Evolutionary conservation across 2,329 filamentous ascomycete genomes (phyloP).

Genomic region (Alternaria atra): DNA sequence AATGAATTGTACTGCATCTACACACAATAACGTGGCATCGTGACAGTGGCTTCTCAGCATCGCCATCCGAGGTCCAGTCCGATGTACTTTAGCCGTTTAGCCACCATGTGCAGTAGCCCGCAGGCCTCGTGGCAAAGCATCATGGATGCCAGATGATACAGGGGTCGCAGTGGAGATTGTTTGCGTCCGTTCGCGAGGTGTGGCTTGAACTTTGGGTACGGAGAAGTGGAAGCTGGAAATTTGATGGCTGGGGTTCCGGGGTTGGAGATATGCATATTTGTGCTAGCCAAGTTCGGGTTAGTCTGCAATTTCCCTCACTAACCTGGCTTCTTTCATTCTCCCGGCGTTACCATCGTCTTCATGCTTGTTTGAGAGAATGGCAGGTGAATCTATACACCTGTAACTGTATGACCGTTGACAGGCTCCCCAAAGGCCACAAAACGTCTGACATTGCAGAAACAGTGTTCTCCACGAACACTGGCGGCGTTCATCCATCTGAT

Average conservation of each 20-base stretch:
- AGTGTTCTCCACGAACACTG: not conserved
- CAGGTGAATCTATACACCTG: not conserved
- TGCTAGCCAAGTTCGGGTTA: not conserved
- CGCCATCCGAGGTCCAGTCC: conserved; percentile 7
- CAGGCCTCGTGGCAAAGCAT: conserved; percentile 13
- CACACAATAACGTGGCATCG: not conserved
- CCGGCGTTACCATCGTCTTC: not conserved
- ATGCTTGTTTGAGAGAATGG: not conserved
- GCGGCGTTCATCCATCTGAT: not conserved
- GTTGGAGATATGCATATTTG: not conserved
- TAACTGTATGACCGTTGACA: not conserved
- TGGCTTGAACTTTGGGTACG: not conserved
- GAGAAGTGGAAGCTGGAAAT: not conserved
- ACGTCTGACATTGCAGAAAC: not conserved
- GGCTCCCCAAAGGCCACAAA: not conserved
- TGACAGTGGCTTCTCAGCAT: conserved; percentile 1
- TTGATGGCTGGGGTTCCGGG: not conserved
- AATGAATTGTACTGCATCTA: not conserved
- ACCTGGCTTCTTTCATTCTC: not conserved
- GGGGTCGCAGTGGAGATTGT: not conserved
- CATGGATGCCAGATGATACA: conserved; percentile 11
- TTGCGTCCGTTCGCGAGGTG: not conserved
- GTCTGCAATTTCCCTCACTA: not conserved
- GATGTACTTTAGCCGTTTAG: conserved; percentile 46
- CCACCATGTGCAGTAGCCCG: conserved; percentile 22